Evolutionary conservation across 2,329 filamentous ascomycete species (phyloP), one percentile per base, ranked within the genome.

Genomic region (Xylariaceae sp.): DNA sequence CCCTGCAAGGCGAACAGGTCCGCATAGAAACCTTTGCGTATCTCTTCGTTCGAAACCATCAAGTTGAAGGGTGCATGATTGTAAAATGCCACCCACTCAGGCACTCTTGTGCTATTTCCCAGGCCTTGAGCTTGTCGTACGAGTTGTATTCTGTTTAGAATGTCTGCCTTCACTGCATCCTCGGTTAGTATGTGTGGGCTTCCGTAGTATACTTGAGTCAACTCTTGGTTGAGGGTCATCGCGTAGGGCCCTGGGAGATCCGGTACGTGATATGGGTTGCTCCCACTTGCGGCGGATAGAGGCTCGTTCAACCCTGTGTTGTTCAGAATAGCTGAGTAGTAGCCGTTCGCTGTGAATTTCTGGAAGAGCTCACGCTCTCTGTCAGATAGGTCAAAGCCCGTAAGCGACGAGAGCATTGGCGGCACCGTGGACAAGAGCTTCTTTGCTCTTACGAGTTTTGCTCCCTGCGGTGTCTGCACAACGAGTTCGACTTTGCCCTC

Each of bases 371-470:
- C 18, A 1, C 15, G 44, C 48, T 78, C 75, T 0, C 55, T 36
- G 0, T 42, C 1, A 33, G 56, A 59, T 6, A 76, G 60, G 47
- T 70, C 69, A 51, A 73, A 72, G 0, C 56, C 58, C 0, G 47
- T 5, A 5, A 76, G 60, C 43, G 65, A 68, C 0, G 65, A 54
- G 4, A 68, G 40, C 30, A 62, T 63, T 2, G 71, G 73, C 0
- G 73, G 74, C 9, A 72, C 66, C n/a, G 72, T 60, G 15, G 72
- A 62, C 11, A 78, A 53, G 1, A 77, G 55, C 45, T 72, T 69
- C 33, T 67, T 67, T 3, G 70, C 70, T 40, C 61, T 50, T 39
- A 77, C 62, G 11, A 65, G 53, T 44, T 62, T 64, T 0, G 31
- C 48, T 3, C 68, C 67, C 2, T 54, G 46, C 7, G 66, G 58